Evolutionary conservation across 129 eudicot genomes (phyloP).

Genomic region (Calendula officinalis): DNA sequence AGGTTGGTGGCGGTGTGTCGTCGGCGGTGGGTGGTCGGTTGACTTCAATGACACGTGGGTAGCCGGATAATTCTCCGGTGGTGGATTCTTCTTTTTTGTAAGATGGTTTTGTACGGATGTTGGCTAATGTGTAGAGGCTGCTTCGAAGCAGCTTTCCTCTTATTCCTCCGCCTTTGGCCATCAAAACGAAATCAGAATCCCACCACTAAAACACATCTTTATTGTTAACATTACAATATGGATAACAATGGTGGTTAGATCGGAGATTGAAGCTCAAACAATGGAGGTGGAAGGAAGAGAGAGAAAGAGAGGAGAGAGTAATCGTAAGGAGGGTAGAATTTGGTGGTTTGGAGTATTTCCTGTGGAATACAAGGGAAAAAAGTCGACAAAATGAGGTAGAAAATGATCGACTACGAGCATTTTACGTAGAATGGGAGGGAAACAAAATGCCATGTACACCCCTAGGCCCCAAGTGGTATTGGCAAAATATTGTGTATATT

Average conservation of each 20-base stretch:
- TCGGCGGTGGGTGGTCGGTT: constrained; percentile 37
- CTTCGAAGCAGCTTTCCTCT: constrained; percentile 57
- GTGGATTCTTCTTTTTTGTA: constrained; percentile 24
- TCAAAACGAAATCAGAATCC: constrained; percentile 9
- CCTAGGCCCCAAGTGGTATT: no score
- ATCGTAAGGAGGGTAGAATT: not conserved
- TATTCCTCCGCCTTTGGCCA: constrained; percentile 37
- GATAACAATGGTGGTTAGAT: constrained; percentile 4
- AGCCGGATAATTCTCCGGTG: constrained; percentile 29
- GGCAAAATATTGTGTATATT: no score
- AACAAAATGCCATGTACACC: no score
- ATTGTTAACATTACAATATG: not conserved
- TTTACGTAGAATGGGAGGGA: constrained; percentile 6
- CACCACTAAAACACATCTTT: not conserved
- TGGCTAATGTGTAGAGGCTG: constrained; percentile 60
- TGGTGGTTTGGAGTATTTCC: constrained; percentile 26
- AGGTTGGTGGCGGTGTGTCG: constrained; percentile 25
- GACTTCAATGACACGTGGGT: constrained; percentile 50
- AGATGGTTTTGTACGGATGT: constrained; percentile 38
- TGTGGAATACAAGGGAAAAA: constrained; percentile 16
- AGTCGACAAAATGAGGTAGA: not conserved
- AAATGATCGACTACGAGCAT: constrained; percentile 18
- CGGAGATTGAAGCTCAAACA: constrained; percentile 10
- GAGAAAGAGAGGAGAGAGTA: not conserved
- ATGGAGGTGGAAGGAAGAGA: constrained; percentile 1